Evolutionary conservation across 2,329 filamentous ascomycete species (phyloP).

Genomic region (Ophiosphaerella herpotricha): DNA sequence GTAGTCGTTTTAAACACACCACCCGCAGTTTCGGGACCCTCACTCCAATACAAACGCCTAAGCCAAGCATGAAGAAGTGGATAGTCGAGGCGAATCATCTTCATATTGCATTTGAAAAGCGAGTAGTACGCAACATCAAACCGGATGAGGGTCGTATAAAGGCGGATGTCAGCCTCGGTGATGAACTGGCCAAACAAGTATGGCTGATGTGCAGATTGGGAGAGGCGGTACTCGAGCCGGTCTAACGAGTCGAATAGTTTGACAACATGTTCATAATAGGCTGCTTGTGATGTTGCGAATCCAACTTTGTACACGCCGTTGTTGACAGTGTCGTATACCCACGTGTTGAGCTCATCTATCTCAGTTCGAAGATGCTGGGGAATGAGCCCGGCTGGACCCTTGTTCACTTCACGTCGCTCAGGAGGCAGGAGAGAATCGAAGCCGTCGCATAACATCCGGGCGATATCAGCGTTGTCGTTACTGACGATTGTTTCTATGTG

Average conservation of each 20-base stretch:
- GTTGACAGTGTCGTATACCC: constrained; percentile 72
- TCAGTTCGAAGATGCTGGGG: constrained; percentile 65
- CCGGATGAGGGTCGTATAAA: constrained; percentile 62
- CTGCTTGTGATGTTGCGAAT: constrained; percentile 81
- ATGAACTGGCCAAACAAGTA: constrained; percentile 73
- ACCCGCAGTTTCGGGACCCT: constrained; percentile 29
- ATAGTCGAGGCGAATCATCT: constrained; percentile 83
- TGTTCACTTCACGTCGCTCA: constrained; percentile 60
- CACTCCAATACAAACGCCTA: constrained; percentile 80
- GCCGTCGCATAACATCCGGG: constrained; percentile 36
- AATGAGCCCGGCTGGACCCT: constrained; percentile 65
- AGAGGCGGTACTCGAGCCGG: constrained; percentile 72
- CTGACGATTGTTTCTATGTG: constrained; percentile 36
- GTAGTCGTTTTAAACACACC: constrained; percentile 39
- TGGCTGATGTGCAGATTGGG: constrained; percentile 55
- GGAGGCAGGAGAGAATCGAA: constrained; percentile 40
- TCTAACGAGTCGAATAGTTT: constrained; percentile 79
- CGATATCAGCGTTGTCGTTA: constrained; percentile 44
- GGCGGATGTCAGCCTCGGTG: constrained; percentile 55
- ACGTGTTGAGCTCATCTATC: constrained; percentile 79
- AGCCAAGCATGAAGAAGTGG: constrained; percentile 81
- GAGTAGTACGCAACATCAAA: constrained; percentile 60
- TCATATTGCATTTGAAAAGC: constrained; percentile 77
- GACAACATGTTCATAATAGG: constrained; percentile 76
- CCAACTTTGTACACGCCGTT: constrained; percentile 66